Evolutionary conservation across 2,329 filamentous ascomycete species (phyloP).

Genomic region (Fulvia fulva): DNA sequence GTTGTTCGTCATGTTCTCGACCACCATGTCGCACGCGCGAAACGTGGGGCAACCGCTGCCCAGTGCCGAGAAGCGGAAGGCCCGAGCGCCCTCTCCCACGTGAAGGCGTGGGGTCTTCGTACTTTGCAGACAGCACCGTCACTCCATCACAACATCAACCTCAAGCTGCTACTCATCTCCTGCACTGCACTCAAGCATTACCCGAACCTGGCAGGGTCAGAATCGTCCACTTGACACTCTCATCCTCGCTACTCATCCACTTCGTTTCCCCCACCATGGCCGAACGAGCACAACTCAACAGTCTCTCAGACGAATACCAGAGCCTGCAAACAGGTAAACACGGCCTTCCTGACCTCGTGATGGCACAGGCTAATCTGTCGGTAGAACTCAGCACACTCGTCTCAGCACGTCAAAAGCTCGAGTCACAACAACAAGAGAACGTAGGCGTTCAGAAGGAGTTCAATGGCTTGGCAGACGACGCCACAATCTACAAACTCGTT

Average conservation of each 20-base stretch:
- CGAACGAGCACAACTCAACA: conserved; percentile 70
- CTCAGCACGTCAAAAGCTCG: conserved; percentile 80
- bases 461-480: conserved; percentile 68
- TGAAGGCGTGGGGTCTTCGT: not conserved
- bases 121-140: conserved; percentile 1
- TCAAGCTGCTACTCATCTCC: not conserved
- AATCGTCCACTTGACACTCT: no score
- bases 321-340: conserved; percentile 73
- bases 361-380: not conserved
- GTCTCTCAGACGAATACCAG: conserved; percentile 81
- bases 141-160: not conserved
- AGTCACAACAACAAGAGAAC: conserved; percentile 93
- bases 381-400: conserved; percentile 76
- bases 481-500: conserved; percentile 93
- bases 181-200: no score
- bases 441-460: conserved; percentile 87
- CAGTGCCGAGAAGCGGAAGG: not conserved
- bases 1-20: not conserved
- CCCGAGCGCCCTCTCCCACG: not conserved
- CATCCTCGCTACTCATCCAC: not conserved
- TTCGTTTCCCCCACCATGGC: conserved; percentile 30
- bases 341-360: not conserved
- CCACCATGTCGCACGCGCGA: not conserved
- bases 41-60: not conserved
- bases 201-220: no score